Evolutionary conservation across 352 stramenopile genomes (phyloP).

Genomic region (Pythium rishiriense): DNA sequence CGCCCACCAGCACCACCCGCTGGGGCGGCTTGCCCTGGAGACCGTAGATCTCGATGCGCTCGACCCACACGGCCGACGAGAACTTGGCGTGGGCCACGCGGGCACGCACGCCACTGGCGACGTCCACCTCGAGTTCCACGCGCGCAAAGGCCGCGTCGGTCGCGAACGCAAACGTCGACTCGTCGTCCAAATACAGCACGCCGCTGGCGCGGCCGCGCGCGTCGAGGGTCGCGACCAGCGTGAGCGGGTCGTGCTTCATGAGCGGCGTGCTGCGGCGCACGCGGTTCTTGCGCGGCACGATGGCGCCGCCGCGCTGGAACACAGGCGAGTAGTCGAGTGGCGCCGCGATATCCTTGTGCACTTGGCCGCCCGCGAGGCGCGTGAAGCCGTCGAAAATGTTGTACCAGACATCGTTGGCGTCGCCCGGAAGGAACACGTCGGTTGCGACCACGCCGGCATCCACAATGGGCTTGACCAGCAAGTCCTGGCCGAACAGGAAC

Average conservation of each 20-base stretch:
- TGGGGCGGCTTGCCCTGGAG: constrained; percentile 47
- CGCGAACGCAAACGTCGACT: constrained; percentile 82
- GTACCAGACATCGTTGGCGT: constrained; percentile 89
- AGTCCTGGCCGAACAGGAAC: constrained; percentile 93
- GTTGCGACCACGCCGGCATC: constrained; percentile 76
- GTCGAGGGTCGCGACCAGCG: constrained; percentile 94
- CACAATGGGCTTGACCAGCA: constrained; percentile 97
- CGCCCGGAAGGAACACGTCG: constrained; percentile 89
- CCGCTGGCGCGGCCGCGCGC: constrained; percentile 76
- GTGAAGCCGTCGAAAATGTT: constrained; percentile 78
- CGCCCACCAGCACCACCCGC: constrained; percentile 37
- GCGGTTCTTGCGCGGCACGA: constrained; percentile 95
- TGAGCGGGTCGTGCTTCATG: constrained; percentile 98
- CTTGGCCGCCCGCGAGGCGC: constrained; percentile 52
- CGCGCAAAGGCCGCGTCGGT: constrained; percentile 47
- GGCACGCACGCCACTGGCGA: constrained; percentile 37
- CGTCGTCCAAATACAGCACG: constrained; percentile 97
- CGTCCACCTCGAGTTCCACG: constrained; percentile 45
- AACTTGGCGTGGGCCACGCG: constrained; percentile 41
- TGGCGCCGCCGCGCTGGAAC: constrained; percentile 95
- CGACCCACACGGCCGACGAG: constrained; percentile 60
- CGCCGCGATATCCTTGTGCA: constrained; percentile 66
- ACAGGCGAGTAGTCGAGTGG: constrained; percentile 96
- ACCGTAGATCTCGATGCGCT: constrained; percentile 86
- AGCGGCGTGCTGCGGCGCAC: constrained; percentile 92